These are phyloP conservation scores for Rhododendron henanense DNA, from an alignment of 148 eudicot species.

Conservation along the genomic window DNA sequence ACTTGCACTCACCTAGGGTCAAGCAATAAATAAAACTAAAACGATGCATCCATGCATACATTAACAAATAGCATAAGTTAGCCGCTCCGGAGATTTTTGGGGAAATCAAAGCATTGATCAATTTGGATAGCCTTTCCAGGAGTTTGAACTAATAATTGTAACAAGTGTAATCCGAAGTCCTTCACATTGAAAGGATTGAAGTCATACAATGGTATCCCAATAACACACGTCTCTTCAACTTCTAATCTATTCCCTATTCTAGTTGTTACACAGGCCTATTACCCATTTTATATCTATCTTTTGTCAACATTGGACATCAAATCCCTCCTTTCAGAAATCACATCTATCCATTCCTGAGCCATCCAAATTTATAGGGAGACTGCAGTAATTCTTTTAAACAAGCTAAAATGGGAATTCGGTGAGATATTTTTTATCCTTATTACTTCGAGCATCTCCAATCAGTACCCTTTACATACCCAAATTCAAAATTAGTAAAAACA, in stretches of 20 bases:
- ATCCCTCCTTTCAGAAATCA: background rate
- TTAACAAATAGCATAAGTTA: no score
- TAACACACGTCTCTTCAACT: background rate
- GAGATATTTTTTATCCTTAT: no score
- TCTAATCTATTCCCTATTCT: background rate
- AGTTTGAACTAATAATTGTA: background rate
- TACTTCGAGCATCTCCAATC: no score
- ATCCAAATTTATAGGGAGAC: no score
- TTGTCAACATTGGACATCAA: background rate
- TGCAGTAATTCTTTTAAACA: no score
- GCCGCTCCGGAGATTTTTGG: background rate
- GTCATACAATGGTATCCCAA: background rate
- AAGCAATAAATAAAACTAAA: background rate
- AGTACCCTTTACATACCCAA: no score
- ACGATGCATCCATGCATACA: background rate
- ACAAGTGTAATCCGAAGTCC: background rate
- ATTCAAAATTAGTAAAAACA: no score
- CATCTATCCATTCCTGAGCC: no score
- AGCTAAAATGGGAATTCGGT: no score
- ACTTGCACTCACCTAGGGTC: slow-evolving; percentile 76
- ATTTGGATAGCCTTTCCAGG: background rate
- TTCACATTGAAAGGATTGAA: background rate
- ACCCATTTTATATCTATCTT: background rate
- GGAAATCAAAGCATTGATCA: background rate
- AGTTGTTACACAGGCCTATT: background rate